Percentiles rank a stretch among this genome's conserved stretches.
phyloP scores from a whole-genome alignment of 2,329 filamentous ascomycete genomes.

The Sclerotinia glacialis region DNA sequence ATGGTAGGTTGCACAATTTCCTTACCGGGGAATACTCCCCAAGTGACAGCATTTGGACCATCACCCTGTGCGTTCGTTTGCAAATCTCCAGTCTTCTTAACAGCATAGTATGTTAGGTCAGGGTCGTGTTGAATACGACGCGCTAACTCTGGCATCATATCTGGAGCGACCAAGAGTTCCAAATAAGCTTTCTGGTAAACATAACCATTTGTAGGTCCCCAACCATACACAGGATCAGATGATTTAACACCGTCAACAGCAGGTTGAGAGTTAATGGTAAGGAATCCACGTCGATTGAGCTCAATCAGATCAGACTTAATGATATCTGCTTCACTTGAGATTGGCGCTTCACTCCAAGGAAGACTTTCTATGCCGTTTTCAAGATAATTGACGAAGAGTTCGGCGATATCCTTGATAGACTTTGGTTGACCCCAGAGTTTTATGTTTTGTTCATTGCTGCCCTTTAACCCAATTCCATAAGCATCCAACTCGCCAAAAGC shows the following conservation, averaged over 20 bases:
- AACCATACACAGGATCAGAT: constrained; percentile 81
- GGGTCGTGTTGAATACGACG: constrained; percentile 72
- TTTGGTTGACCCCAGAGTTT: constrained; percentile 89
- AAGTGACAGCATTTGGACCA: constrained; percentile 96
- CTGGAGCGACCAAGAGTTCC: constrained; percentile 81
- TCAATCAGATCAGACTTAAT: constrained; percentile 75
- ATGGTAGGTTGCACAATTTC: constrained; percentile 99
- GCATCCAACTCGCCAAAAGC: constrained; percentile 94
- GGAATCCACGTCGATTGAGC: constrained; percentile 79
- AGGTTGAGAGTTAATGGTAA: constrained; percentile 97
- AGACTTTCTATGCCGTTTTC: constrained; percentile 75
- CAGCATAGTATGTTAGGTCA: constrained; percentile 90
- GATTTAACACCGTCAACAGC: constrained; percentile 90
- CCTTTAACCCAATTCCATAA: constrained; percentile 90
- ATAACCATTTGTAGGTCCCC: constrained; percentile 92
- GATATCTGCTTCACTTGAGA: constrained; percentile 75
- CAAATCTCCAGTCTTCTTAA: constrained; percentile 77
- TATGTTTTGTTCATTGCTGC: constrained; percentile 92
- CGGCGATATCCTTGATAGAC: constrained; percentile 73
- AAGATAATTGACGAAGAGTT: constrained; percentile 83
- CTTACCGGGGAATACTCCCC: constrained; percentile 98
- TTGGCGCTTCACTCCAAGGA: constrained; percentile 90
- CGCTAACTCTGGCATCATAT: constrained; percentile 74
- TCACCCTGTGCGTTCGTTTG: constrained; percentile 81
- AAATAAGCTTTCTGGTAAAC: constrained; percentile 99